Base-by-base conservation (phyloP, 441 rosid species). In the Melastoma candidum region DNA sequence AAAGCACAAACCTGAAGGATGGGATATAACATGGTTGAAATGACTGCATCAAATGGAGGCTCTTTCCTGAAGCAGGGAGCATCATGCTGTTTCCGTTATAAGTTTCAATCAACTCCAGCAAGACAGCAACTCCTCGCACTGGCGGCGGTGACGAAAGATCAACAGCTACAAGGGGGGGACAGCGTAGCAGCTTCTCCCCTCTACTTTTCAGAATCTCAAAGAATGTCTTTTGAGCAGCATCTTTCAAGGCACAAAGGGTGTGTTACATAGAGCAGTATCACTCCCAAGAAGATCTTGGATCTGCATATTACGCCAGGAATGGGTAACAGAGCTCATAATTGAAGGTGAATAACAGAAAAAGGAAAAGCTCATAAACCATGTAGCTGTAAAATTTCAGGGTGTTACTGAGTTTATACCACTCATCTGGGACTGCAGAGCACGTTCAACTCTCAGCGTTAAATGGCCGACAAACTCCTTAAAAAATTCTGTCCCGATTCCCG, bases 381-480 rank as follows among this genome's bases (percentile, higher is more conserved):
- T 81, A 80, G 77, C 90, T 63, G 80, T 93, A 93, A 76, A 88
- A 93, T 69, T 93, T 97, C 65, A 89, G 75, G 55, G 95, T 86
- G 65, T 83, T 89, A 49, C 90, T 73, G 50, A 93, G 96, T 75
- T 89, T 93, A 67, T 80, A 89, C 25, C 97, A 78, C 54, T 76
- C 74, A 97, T 96, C 64, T 93, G 98, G 47, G 96, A 89, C 80
- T 86, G 93, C 71, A 93, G 61, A 59, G 88, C 98, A 81, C 89
- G 98, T 59, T 93, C 99, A 45, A 93, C 97, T 75, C 97, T 81
- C 61, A 93, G 95, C 89, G 22, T 93, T 93, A 71, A 93, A 93
- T 43, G 97, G 99, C 50, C 97, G 78, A 68, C 96, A 93, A 68
- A 86, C 97, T 74, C 99, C 99, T 78, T 93, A 94, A 61, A 93